Percentiles rank a stretch among this genome's conserved stretches.
phyloP scores from a whole-genome alignment of 2,329 filamentous ascomycete genomes.

The Claviceps monticola region DNA sequence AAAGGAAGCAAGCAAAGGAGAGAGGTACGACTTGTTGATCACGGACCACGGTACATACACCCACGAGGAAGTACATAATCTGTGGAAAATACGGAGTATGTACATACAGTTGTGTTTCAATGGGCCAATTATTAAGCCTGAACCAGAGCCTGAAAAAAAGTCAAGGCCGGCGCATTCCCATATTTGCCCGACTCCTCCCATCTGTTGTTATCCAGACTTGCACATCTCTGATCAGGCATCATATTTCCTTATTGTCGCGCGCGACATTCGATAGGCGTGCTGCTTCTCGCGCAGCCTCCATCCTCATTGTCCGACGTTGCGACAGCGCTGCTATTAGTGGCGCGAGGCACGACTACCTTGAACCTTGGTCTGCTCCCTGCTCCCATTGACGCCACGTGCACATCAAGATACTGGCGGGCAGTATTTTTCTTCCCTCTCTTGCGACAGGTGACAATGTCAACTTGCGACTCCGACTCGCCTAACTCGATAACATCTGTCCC shows the following conservation, averaged over 20 bases:
- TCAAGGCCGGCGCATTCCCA: slow-evolving; percentile 3
- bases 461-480: slow-evolving; percentile 11
- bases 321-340: not conserved
- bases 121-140: not conserved
- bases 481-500: slow-evolving; percentile 8
- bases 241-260: not conserved
- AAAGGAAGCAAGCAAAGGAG: not conserved
- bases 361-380: slow-evolving; percentile 3
- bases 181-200: slow-evolving; percentile 3
- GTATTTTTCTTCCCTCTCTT: not conserved
- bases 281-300: not conserved
- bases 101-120: not conserved
- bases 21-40: not conserved
- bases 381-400: slow-evolving; percentile 2
- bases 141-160: slow-evolving; percentile 1
- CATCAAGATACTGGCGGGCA: not conserved
- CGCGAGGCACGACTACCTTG: not conserved
- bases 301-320: not conserved
- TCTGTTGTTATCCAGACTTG: slow-evolving; percentile 5
- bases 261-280: not conserved
- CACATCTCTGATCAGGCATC: slow-evolving; percentile 1
- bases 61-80: too few relatives aligned
- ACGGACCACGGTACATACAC: too few relatives aligned
- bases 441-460: slow-evolving; percentile 13
- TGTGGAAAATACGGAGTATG: too few relatives aligned